These are phyloP conservation scores for Phialophora tarda DNA, from an alignment of 2,329 filamentous ascomycete genomes.

Conservation along the genomic window DNA sequence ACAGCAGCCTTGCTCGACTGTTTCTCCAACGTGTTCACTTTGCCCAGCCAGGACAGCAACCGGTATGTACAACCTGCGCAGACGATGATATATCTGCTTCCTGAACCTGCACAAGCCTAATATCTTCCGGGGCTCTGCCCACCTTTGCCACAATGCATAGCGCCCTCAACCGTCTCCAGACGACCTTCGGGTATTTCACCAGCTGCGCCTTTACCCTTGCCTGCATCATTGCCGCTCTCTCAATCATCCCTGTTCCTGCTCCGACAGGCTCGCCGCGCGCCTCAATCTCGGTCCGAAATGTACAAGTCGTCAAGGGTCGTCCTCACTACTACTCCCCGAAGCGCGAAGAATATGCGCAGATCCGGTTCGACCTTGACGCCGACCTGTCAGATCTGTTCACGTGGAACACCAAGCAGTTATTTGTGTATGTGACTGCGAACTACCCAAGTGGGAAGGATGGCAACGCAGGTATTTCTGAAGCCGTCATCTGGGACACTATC, in stretches of 20 bases:
- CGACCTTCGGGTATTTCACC: slow-evolving; percentile 97
- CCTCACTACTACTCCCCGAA: slow-evolving; percentile 95
- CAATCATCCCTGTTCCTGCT: slow-evolving; percentile 61
- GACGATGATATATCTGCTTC: background rate
- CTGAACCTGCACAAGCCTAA: background rate
- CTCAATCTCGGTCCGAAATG: slow-evolving; percentile 70
- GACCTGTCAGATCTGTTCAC: slow-evolving; percentile 93
- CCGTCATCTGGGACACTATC: slow-evolving; percentile 95
- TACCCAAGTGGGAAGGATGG: slow-evolving; percentile 54
- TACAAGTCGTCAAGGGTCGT: slow-evolving; percentile 87
- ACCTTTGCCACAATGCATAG: slow-evolving; percentile 15
- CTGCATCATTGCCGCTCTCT: slow-evolving; percentile 76
- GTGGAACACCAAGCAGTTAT: slow-evolving; percentile 99
- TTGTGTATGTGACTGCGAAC: slow-evolving; percentile 89
- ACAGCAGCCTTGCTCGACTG: background rate
- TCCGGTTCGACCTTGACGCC: slow-evolving; percentile 90
- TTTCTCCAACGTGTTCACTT: slow-evolving; percentile 7
- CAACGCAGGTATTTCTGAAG: slow-evolving; percentile 60
- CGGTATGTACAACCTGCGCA: background rate
- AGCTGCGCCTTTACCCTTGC: slow-evolving; percentile 85
- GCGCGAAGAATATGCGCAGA: slow-evolving; percentile 93
- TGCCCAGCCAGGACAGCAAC: background rate
- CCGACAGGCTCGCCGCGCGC: slow-evolving; percentile 67
- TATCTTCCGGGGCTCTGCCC: background rate
- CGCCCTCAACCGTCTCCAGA: slow-evolving; percentile 81